Evolutionary conservation across 1,284 basidiomycete genomes (phyloP).

Genomic region (Schizophyllum commune): DNA sequence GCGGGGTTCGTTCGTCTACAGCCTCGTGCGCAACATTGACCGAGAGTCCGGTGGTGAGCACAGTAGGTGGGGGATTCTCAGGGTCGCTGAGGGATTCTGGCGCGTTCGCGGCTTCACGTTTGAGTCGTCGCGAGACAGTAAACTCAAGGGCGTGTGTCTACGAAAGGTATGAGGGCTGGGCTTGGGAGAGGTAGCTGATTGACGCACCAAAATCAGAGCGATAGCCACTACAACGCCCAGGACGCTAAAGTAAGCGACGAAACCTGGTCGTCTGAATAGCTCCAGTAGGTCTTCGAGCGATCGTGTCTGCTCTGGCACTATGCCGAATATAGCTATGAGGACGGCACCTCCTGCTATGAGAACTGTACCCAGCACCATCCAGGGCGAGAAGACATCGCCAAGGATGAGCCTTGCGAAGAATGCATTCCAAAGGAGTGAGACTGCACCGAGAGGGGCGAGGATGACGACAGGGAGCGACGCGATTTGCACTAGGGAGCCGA

Average conservation of each 20-base stretch:
- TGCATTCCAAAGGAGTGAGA: conserved; percentile 92
- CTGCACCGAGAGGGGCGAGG: conserved; percentile 87
- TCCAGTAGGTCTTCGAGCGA: conserved; percentile 80
- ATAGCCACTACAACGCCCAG: conserved; percentile 59
- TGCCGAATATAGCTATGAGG: conserved; percentile 87
- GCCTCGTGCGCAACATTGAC: conserved; percentile 20
- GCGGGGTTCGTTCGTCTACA: conserved; percentile 49
- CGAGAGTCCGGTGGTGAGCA: conserved; percentile 27
- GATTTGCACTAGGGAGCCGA: conserved; percentile 93
- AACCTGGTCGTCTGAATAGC: conserved; percentile 74
- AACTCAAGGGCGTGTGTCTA: conserved; percentile 33
- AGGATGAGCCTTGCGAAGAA: conserved; percentile 85
- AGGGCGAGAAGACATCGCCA: conserved; percentile 79
- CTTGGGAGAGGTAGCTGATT: neutral
- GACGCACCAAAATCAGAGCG: conserved; percentile 58
- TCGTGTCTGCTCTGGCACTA: conserved; percentile 88
- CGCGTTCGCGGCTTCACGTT: conserved; percentile 8
- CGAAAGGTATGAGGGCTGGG: neutral
- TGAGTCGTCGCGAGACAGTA: conserved; percentile 20
- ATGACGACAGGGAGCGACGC: conserved; percentile 91
- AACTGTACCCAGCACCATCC: conserved; percentile 80
- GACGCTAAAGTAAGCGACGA: conserved; percentile 75
- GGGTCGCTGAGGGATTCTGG: conserved; percentile 18
- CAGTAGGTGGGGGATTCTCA: conserved; percentile 23
- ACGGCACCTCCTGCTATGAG: conserved; percentile 88